Evolutionary conservation across 2,329 filamentous ascomycete genomes (phyloP).

Genomic region (Cordyceps cateniannulata): DNA sequence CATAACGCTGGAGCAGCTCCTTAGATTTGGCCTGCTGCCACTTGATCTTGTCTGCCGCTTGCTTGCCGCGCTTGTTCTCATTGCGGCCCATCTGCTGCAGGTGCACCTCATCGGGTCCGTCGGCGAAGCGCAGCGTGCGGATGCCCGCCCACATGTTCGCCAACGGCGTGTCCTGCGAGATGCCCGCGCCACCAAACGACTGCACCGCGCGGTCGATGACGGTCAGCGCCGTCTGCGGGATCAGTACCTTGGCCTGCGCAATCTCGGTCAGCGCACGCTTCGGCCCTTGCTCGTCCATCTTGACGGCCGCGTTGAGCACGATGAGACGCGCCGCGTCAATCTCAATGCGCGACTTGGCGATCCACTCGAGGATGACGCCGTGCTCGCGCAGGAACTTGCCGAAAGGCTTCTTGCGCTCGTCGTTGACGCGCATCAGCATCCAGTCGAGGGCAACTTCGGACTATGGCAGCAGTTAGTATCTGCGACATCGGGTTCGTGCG

Average conservation of each 20-base stretch:
- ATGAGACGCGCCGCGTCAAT: conserved; percentile 87
- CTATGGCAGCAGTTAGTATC: conserved; percentile 25
- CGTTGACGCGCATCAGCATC: conserved; percentile 92
- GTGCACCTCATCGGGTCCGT: conserved; percentile 96
- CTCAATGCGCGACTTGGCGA: conserved; percentile 85
- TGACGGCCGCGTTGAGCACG: conserved; percentile 90
- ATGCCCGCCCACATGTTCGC: conserved; percentile 76
- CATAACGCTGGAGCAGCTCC: conserved; percentile 57
- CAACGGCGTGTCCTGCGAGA: conserved; percentile 90
- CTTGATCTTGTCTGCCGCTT: conserved; percentile 54
- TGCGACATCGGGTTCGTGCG: background rate
- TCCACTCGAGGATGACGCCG: conserved; percentile 91
- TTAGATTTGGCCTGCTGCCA: conserved; percentile 59
- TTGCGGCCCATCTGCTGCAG: conserved; percentile 73
- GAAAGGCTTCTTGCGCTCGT: conserved; percentile 84
- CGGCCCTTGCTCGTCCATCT: conserved; percentile 83
- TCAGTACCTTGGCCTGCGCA: conserved; percentile 87
- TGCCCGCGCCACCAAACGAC: conserved; percentile 82
- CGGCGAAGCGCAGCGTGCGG: conserved; percentile 76
- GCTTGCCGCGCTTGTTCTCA: conserved; percentile 65
- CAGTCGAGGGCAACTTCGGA: conserved; percentile 89
- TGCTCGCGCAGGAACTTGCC: conserved; percentile 82
- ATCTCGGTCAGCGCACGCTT: conserved; percentile 91
- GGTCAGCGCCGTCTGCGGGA: conserved; percentile 72
- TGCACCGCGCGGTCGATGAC: conserved; percentile 95